These are phyloP conservation scores for Harringtonia lauricola DNA, from an alignment of 2,329 filamentous ascomycete genomes.

Conservation along the genomic window DNA sequence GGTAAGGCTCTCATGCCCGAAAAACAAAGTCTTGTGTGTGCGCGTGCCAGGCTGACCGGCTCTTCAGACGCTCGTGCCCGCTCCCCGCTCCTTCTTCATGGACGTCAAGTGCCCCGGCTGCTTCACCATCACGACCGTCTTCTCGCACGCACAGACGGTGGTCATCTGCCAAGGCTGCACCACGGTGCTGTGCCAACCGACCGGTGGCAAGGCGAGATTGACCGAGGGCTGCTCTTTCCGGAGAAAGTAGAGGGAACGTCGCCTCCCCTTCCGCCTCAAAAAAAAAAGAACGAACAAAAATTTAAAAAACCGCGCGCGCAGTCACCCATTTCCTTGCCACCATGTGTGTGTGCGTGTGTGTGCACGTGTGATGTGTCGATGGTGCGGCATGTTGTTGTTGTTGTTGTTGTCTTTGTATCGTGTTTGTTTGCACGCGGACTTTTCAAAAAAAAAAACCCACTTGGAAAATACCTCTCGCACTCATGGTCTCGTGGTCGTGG, in stretches of 20 bases:
- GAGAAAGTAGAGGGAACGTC: slow-evolving; percentile 72
- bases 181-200: slow-evolving; percentile 98
- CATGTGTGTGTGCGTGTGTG: not conserved
- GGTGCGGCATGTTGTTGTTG: not conserved
- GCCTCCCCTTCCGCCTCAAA: too few relatives aligned
- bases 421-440: not conserved
- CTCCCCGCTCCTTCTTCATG: slow-evolving; percentile 99
- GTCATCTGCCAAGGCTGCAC: slow-evolving; percentile 99
- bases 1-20: slow-evolving; percentile 43
- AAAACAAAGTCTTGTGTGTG: not conserved
- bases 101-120: slow-evolving; percentile 99
- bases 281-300: not conserved
- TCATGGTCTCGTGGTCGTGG: too few relatives aligned
- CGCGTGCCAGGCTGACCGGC: slow-evolving; percentile 3
- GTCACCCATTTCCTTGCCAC: not conserved
- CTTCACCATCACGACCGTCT: slow-evolving; percentile 99
- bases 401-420: not conserved
- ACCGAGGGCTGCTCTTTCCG: slow-evolving; percentile 99
- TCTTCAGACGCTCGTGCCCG: slow-evolving; percentile 76
- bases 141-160: slow-evolving; percentile 99
- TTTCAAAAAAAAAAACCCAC: not conserved
- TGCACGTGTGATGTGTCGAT: not conserved
- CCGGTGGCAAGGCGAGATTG: slow-evolving; percentile 96
- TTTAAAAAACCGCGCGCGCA: not conserved
- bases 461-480: not conserved